Conservation (phyloP, 805 yeast species). For the Candida ascalaphidarum region DNA sequence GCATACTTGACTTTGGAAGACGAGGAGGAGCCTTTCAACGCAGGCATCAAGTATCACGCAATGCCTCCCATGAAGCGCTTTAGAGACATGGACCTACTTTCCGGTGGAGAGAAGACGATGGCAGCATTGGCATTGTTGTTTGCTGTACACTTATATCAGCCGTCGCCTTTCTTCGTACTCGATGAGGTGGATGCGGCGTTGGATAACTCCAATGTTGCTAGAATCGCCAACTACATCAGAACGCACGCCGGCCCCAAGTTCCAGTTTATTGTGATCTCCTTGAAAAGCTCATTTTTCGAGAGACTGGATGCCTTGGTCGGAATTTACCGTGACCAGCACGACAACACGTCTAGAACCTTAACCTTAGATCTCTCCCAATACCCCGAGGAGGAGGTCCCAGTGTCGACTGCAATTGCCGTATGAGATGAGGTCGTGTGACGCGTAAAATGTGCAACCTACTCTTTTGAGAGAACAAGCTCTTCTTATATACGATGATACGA, state of each 20-base stretch:
- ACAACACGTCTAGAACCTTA: conserved; percentile 64
- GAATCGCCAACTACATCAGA: conserved; percentile 78
- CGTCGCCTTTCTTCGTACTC: conserved; percentile 90
- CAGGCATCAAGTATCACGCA: conserved; percentile 84
- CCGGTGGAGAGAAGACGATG: conserved; percentile 95
- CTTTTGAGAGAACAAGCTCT: background rate
- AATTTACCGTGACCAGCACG: conserved; percentile 72
- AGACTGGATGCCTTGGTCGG: conserved; percentile 89
- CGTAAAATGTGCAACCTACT: background rate
- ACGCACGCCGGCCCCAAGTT: conserved; percentile 67
- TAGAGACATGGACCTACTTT: conserved; percentile 82
- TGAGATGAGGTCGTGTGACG: background rate
- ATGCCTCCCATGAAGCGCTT: conserved; percentile 95
- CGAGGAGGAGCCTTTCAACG: conserved; percentile 79
- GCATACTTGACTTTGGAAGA: conserved; percentile 83
- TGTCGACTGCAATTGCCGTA: conserved; percentile 1
- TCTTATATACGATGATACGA: background rate
- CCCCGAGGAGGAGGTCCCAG: conserved; percentile 3
- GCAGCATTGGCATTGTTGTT: conserved; percentile 92
- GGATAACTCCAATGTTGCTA: conserved; percentile 79
- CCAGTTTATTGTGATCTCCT: conserved; percentile 88
- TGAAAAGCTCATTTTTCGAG: conserved; percentile 82
- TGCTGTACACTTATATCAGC: conserved; percentile 84
- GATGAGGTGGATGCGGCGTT: conserved; percentile 99
- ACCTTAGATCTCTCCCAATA: conserved; percentile 66